Base-by-base conservation (phyloP, 805 yeast genomes). In the Myxozyma kluyveri region DNA sequence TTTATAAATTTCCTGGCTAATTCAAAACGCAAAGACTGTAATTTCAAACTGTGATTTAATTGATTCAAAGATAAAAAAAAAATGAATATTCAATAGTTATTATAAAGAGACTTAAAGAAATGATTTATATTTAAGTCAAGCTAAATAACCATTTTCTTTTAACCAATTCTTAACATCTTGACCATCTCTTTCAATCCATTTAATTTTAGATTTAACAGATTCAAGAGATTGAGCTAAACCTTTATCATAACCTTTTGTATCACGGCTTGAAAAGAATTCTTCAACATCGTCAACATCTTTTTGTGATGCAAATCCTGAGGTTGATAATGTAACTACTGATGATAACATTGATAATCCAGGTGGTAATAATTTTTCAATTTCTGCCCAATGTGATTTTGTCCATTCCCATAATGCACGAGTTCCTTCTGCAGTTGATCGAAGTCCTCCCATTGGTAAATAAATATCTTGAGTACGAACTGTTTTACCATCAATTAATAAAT, bases 281-380 rank as follows among this genome's bases (percentile, higher is more conserved):
- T 66, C 67, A 23, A 77, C 69, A 35, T 73, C 77, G 9, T 54
- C 62, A 24, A 63, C 64, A 49, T 69, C 71, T 31, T 74, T 78
- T 33, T 69, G 67, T 48, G 79, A 77, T 26, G 88, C 77, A 70
- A 81, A 83, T 1, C 84, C 81, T 22, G 81, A 70, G 36, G 86
- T 77, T 43, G 83, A 71, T 32, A 85, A 57, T 29, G 76, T 73
- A 36, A 91, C 85, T 52, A 93, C 82, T 18, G 83, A 74, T 19
- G 91, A 85, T 62, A 91, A 75, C 87, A 89, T 81, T 22, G 88
- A 76, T 58, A 84, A 76, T 10, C 88, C 84, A 14, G 95, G 88
- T 46, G 97, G 96, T 66, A 88, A 77, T 63, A 77, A 73, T 67
- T 80, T 76, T 61, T 71, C 70, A 54, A 91, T 65, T 41, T 73